Conservation (phyloP, 345 rosid species). For the Eucalyptus coolabah region DNA sequence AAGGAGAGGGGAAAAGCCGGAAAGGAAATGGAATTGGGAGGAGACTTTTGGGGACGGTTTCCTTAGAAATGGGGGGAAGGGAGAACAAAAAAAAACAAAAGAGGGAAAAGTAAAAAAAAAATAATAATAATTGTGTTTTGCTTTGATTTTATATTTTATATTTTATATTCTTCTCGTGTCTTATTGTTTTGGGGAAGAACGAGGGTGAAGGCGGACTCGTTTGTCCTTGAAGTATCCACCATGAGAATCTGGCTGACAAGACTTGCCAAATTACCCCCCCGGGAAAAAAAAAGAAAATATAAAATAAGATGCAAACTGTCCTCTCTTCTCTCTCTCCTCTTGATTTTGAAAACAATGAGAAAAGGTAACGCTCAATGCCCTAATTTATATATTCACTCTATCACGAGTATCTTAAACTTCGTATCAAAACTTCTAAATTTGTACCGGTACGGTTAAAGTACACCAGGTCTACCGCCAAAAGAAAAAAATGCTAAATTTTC, state of each 20-base stretch:
- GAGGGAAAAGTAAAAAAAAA: neutral
- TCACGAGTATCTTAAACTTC: neutral
- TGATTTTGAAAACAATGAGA: neutral
- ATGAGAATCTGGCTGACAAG: constrained; percentile 1
- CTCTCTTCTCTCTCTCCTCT: neutral
- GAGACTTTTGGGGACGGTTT: neutral
- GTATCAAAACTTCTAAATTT: neutral
- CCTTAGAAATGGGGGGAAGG: neutral
- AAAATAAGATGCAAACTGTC: neutral
- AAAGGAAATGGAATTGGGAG: neutral
- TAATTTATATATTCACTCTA: neutral
- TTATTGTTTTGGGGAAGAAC: neutral
- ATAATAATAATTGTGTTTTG: no score
- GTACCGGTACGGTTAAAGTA: neutral
- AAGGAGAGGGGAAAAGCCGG: neutral
- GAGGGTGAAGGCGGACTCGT: neutral
- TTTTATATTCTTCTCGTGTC: neutral
- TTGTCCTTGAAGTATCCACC: constrained; percentile 9
- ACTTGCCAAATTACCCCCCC: neutral
- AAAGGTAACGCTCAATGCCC: neutral
- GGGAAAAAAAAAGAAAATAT: rapidly evolving
- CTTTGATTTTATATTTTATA: neutral
- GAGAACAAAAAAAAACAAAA: no score
- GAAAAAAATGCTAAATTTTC: neutral
- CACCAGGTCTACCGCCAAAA: neutral